Evolutionary conservation across 345 rosid genomes (phyloP).

Genomic region (Alliaria petiolata): DNA sequence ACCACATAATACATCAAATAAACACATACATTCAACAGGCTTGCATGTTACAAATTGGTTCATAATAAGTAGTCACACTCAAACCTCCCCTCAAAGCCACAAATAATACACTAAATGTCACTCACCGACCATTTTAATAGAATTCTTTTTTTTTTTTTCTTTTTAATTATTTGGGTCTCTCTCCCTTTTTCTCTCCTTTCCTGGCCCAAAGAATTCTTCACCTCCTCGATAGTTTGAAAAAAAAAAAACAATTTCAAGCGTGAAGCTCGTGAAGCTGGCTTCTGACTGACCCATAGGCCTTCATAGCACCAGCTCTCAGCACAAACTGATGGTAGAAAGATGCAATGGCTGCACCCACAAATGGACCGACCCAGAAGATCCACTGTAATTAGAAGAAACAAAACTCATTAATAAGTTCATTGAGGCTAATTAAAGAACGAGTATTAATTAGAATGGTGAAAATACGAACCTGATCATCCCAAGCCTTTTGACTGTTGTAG

Average conservation of each 20-base stretch:
- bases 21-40: background rate
- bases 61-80: background rate
- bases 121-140: slow-evolving; percentile 2
- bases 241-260: slow-evolving; percentile 25
- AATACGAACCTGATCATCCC: slow-evolving; percentile 70
- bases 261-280: slow-evolving; percentile 54
- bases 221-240: background rate
- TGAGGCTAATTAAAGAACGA: background rate
- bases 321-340: slow-evolving; percentile 85
- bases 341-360: slow-evolving; percentile 82
- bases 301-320: slow-evolving; percentile 74
- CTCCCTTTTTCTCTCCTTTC: background rate
- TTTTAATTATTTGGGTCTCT: background rate
- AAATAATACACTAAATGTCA: slow-evolving; percentile 12
- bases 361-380: slow-evolving; percentile 92
- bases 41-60: slow-evolving; percentile 8
- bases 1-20: background rate
- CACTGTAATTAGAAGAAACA: slow-evolving; percentile 40
- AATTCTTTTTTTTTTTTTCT: background rate
- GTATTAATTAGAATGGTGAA: background rate
- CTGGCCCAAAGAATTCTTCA: slow-evolving; percentile 5
- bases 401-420: background rate
- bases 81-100: slow-evolving; percentile 25
- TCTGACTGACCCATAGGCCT: slow-evolving; percentile 85
- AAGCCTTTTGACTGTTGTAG: slow-evolving; percentile 47